Conservation (phyloP, 441 rosid genomes). For the Mallotus japonicus region DNA sequence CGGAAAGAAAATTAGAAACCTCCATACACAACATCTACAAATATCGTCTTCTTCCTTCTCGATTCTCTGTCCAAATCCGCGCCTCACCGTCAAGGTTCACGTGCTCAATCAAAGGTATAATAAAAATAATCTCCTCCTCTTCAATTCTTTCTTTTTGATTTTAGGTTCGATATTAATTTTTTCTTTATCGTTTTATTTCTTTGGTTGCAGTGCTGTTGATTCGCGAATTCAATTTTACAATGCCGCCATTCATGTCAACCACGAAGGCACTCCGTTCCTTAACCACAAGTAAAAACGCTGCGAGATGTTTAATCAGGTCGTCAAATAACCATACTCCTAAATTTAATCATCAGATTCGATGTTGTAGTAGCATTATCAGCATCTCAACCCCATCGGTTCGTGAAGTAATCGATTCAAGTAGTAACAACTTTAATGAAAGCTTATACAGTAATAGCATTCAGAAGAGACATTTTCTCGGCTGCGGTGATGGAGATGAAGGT, state of each 20-base stretch:
- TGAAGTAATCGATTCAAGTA: slow-evolving; percentile 18
- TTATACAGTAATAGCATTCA: slow-evolving; percentile 29
- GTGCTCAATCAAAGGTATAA: no score
- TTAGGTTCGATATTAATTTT: slow-evolving; percentile 2
- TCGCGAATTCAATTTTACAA: slow-evolving; percentile 23
- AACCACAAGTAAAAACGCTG: slow-evolving; percentile 37
- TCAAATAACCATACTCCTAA: slow-evolving; percentile 22
- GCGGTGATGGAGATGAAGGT: slow-evolving; percentile 94
- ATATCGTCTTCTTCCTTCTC: no score
- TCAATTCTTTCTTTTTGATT: neutral
- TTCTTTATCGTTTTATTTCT: neutral
- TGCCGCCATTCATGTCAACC: slow-evolving; percentile 59
- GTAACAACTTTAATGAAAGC: slow-evolving; percentile 25
- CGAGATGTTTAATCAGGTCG: slow-evolving; percentile 28
- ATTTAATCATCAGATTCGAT: slow-evolving; percentile 40
- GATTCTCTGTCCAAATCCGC: neutral
- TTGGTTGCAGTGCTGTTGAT: neutral
- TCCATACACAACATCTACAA: no score
- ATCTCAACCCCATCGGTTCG: slow-evolving; percentile 28
- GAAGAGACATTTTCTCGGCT: slow-evolving; percentile 80
- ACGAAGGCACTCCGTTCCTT: slow-evolving; percentile 44
- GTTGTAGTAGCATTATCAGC: slow-evolving; percentile 42
- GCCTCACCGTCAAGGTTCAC: neutral
- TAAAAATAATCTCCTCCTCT: neutral
- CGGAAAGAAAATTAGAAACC: no score